Conservation (phyloP, 2,329 filamentous ascomycete genomes). For the Epicoccum sorghinum region DNA sequence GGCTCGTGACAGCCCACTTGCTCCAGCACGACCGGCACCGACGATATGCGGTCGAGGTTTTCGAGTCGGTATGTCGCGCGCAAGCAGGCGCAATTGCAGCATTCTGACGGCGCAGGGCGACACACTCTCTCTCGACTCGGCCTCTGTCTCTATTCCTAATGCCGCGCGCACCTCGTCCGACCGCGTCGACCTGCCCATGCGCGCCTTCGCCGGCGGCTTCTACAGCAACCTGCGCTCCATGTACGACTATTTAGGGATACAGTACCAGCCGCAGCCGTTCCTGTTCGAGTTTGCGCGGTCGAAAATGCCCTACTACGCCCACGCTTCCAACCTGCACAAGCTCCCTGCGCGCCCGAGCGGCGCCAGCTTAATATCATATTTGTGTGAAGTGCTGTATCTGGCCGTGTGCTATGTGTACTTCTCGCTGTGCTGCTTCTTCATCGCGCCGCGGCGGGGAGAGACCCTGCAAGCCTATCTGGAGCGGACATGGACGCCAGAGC, state of each 20-base stretch:
- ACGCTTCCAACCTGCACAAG: slow-evolving; percentile 62
- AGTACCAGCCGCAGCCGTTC: slow-evolving; percentile 58
- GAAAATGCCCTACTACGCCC: slow-evolving; percentile 54
- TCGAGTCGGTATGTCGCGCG: slow-evolving; percentile 51
- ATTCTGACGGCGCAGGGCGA: slow-evolving; percentile 44
- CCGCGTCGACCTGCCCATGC: slow-evolving; percentile 59
- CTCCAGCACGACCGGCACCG: slow-evolving; percentile 49
- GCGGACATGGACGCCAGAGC: slow-evolving; percentile 57
- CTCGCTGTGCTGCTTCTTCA: slow-evolving; percentile 57
- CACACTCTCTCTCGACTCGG: slow-evolving; percentile 54
- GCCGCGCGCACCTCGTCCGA: slow-evolving; percentile 28
- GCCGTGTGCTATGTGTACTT: slow-evolving; percentile 61
- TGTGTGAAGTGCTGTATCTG: slow-evolving; percentile 55
- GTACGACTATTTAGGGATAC: slow-evolving; percentile 61
- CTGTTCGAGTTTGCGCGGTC: slow-evolving; percentile 58
- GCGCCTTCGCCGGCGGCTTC: slow-evolving; percentile 59
- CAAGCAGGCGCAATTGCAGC: neutral
- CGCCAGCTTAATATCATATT: slow-evolving; percentile 45
- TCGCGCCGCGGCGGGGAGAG: slow-evolving; percentile 53
- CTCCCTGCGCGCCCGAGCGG: slow-evolving; percentile 52
- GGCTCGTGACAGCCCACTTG: slow-evolving; percentile 55
- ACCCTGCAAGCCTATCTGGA: slow-evolving; percentile 57
- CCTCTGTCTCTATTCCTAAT: slow-evolving; percentile 49
- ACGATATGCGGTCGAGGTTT: slow-evolving; percentile 53
- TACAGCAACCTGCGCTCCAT: slow-evolving; percentile 62